A percentile compares a stretch with the other conserved stretches of the same genome.
These are phyloP conservation scores for Acacia melanoxylon DNA, from an alignment of 306 rosid genomes.

Conservation along the genomic window DNA sequence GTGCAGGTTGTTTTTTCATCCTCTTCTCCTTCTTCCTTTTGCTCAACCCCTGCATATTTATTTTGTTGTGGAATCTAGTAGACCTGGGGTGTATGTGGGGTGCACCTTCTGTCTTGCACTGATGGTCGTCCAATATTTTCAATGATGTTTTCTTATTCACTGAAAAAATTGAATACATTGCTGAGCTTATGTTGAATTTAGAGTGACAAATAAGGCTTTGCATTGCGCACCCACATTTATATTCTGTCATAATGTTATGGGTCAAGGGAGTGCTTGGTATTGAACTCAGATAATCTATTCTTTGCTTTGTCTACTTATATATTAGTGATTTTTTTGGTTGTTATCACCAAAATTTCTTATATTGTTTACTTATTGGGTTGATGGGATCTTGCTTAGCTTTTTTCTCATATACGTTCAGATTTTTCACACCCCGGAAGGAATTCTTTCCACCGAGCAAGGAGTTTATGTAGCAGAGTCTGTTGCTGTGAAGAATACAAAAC, in stretches of 20 bases:
- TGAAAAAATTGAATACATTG: background rate
- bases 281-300: background rate
- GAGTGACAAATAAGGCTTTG: background rate
- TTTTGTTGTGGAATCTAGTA: background rate
- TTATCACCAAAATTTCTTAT: background rate
- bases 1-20: background rate
- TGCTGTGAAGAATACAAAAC: slow-evolving; percentile 66
- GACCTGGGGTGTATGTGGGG: background rate
- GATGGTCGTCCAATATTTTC: background rate
- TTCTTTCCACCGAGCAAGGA: slow-evolving; percentile 91
- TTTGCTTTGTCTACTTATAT: slow-evolving; percentile 10
- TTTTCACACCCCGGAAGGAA: slow-evolving; percentile 87
- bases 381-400: background rate
- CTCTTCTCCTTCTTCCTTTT: background rate
- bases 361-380: slow-evolving; percentile 9
- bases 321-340: background rate
- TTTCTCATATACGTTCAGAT: slow-evolving; percentile 53
- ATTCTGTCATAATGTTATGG: background rate
- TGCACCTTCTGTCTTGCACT: background rate
- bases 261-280: background rate
- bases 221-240: background rate
- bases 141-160: background rate
- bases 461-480: slow-evolving; percentile 88
- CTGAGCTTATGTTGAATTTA: background rate
- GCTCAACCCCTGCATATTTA: background rate